Percentiles rank a stretch among this genome's conserved stretches.
Conservation (phyloP, 2,329 filamentous ascomycete genomes). For the Amauroascus niger region DNA sequence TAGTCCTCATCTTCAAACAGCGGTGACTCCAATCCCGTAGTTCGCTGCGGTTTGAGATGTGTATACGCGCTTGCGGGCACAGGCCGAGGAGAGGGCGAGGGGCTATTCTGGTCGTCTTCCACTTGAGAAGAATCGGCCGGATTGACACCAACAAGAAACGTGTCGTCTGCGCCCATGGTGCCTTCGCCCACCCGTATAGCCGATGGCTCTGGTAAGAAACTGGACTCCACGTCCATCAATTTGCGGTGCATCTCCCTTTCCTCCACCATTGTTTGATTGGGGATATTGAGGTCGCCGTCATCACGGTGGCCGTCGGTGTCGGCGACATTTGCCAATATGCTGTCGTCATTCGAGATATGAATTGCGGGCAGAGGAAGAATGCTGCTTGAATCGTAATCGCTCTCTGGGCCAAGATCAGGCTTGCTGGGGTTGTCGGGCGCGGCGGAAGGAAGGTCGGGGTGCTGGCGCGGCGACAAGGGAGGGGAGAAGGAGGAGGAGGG, state of each 20-base stretch:
- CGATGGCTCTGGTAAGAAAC: slow-evolving; percentile 50
- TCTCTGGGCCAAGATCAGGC: background rate
- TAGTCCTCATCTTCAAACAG: slow-evolving; percentile 15
- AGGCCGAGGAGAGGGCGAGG: slow-evolving; percentile 15
- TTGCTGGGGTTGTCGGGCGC: background rate
- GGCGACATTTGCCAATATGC: slow-evolving; percentile 7
- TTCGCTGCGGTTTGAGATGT: slow-evolving; percentile 22
- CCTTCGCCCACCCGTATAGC: slow-evolving; percentile 30
- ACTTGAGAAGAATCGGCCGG: slow-evolving; percentile 18
- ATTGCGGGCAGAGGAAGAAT: slow-evolving; percentile 12
- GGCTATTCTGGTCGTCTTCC: slow-evolving; percentile 11
- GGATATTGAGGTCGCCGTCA: slow-evolving; percentile 14
- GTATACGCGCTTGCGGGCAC: slow-evolving; percentile 24
- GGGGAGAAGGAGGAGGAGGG: slow-evolving; percentile 13
- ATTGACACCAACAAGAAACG: slow-evolving; percentile 34
- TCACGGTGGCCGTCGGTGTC: slow-evolving; percentile 16
- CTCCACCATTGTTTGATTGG: slow-evolving; percentile 40
- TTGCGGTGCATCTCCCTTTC: slow-evolving; percentile 52
- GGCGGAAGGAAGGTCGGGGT: background rate
- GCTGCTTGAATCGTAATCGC: slow-evolving; percentile 14
- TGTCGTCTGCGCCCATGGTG: slow-evolving; percentile 33
- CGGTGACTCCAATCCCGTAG: slow-evolving; percentile 5
- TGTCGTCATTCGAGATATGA: slow-evolving; percentile 14
- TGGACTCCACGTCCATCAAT: slow-evolving; percentile 54
- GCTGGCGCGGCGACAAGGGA: slow-evolving; percentile 9